Conservation (phyloP, 192 early-diverging fungal genomes). For the Mycoemilia scoparia region DNA sequence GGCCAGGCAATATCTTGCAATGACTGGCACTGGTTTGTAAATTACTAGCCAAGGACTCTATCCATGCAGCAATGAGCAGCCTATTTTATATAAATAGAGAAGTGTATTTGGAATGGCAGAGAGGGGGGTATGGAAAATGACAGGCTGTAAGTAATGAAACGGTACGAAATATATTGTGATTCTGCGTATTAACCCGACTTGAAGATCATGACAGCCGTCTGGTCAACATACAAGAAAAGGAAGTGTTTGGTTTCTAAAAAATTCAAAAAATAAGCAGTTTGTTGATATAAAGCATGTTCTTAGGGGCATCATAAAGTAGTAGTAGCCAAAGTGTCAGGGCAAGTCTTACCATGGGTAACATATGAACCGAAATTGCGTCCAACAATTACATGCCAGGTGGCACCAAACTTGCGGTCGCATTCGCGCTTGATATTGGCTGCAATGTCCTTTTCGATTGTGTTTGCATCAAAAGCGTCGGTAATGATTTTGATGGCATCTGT, state of each 20-base stretch:
- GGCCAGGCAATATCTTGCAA: too few relatives aligned
- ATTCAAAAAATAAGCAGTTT: background rate
- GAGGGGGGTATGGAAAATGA: too few relatives aligned
- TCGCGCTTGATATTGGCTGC: constrained; percentile 95
- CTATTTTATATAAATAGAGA: too few relatives aligned
- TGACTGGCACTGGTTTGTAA: too few relatives aligned
- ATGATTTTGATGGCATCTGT: constrained; percentile 78
- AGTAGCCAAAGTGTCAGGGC: background rate
- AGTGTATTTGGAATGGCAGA: too few relatives aligned
- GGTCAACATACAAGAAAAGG: constrained; percentile 95
- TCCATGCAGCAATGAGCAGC: too few relatives aligned
- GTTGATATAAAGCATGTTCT: background rate
- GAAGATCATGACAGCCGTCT: constrained; percentile 88
- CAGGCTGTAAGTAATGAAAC: too few relatives aligned
- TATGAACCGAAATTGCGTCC: constrained; percentile 98
- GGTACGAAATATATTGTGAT: background rate
- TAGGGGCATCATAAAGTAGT: background rate
- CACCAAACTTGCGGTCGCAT: constrained; percentile 94
- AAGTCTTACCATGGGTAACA: constrained; percentile 86
- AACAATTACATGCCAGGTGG: constrained; percentile 97
- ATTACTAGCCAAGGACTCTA: too few relatives aligned
- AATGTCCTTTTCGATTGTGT: constrained; percentile 95
- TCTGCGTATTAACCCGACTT: constrained; percentile 49
- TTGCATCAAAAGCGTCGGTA: constrained; percentile 74
- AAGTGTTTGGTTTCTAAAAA: constrained; percentile 70